phyloP scores from a whole-genome alignment of 106 monocot genomes.

The Posidonia australis region DNA sequence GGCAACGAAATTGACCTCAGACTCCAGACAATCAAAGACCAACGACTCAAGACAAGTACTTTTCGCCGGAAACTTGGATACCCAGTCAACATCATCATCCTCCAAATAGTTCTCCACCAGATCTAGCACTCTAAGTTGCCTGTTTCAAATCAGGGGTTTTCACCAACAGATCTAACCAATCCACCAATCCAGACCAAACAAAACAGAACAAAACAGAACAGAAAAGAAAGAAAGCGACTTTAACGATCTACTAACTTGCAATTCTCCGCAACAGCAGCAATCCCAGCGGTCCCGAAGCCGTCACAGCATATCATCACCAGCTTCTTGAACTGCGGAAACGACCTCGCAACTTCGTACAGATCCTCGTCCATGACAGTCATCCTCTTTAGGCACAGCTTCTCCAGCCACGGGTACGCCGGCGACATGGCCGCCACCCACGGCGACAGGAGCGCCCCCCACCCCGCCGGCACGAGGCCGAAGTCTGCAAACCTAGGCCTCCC shows the following conservation, averaged over 20 bases:
- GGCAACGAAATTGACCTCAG: conserved; percentile 42
- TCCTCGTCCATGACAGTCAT: conserved; percentile 56
- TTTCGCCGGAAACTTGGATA: conserved; percentile 51
- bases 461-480: conserved; percentile 55
- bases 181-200: neutral
- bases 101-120: conserved; percentile 65
- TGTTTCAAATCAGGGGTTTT: too few relatives aligned
- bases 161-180: neutral
- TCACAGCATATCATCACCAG: conserved; percentile 56
- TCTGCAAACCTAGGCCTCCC: conserved; percentile 78
- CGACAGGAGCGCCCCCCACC: conserved; percentile 51
- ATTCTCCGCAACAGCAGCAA: conserved; percentile 50
- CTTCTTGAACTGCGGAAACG: conserved; percentile 39
- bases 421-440: conserved; percentile 44
- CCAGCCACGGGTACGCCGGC: conserved; percentile 36
- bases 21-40: conserved; percentile 46
- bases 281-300: conserved; percentile 56
- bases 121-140: conserved; percentile 63
- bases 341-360: conserved; percentile 25
- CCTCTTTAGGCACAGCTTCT: conserved; percentile 61
- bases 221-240: neutral
- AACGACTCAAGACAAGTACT: conserved; percentile 55
- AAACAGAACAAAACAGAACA: neutral
- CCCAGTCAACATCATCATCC: conserved; percentile 56
- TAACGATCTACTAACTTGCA: conserved; percentile 36